Conservation (phyloP, 2,329 filamentous ascomycete genomes). For the Colletotrichum echinochloae region DNA sequence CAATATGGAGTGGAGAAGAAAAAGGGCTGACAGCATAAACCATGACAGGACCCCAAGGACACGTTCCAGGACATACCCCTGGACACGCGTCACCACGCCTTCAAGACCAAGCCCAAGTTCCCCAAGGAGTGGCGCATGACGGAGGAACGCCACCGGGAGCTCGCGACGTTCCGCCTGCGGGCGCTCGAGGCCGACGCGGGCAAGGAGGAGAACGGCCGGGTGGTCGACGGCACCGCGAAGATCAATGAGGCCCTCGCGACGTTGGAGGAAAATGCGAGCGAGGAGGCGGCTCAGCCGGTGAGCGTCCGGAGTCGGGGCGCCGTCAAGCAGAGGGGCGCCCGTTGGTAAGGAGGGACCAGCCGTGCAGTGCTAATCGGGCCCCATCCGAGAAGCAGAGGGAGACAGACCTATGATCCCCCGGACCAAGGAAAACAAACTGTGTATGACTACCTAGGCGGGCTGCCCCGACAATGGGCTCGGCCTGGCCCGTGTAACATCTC, state of each 20-base stretch:
- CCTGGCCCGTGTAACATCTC: slow-evolving; percentile 39
- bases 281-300: slow-evolving; percentile 49
- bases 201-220: slow-evolving; percentile 62
- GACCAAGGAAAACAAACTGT: slow-evolving; percentile 17
- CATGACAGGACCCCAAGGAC: slow-evolving; percentile 74
- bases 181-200: slow-evolving; percentile 65
- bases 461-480: slow-evolving; percentile 4
- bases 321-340: slow-evolving; percentile 15
- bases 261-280: slow-evolving; percentile 44
- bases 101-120: slow-evolving; percentile 76
- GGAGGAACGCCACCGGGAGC: slow-evolving; percentile 71
- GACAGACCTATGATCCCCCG: too few relatives aligned
- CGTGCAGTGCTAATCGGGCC: background rate
- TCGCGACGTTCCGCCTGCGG: slow-evolving; percentile 71
- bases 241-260: slow-evolving; percentile 57
- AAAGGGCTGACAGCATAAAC: slow-evolving; percentile 10
- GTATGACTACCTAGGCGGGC: slow-evolving; percentile 39
- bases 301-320: slow-evolving; percentile 37
- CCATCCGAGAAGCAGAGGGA: background rate
- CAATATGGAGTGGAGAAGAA: background rate
- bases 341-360: slow-evolving; percentile 10
- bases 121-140: slow-evolving; percentile 88
- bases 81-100: slow-evolving; percentile 86
- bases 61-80: slow-evolving; percentile 90
- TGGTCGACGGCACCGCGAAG: slow-evolving; percentile 69